Evolutionary conservation across 768 basidiomycete species (phyloP).

Genomic region (Suillus luteus): DNA sequence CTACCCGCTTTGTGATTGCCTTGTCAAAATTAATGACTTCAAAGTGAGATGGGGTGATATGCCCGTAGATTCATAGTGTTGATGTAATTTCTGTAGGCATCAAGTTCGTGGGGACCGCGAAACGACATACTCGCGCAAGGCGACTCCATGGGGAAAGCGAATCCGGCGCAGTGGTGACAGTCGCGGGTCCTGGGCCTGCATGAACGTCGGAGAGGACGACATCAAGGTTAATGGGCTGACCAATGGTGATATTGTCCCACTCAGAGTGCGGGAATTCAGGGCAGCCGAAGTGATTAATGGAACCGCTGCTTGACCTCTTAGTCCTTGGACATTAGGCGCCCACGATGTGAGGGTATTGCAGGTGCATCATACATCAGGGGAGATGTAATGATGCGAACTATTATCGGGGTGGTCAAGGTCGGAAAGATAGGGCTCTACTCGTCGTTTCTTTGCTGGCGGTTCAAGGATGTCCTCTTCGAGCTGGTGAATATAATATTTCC

Average conservation of each 20-base stretch:
- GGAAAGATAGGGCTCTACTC: not conserved
- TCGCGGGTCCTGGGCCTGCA: not conserved
- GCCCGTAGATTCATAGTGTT: slow-evolving; percentile 22
- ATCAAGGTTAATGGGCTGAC: slow-evolving; percentile 17
- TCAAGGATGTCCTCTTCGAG: slow-evolving; percentile 5
- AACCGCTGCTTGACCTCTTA: slow-evolving; percentile 3
- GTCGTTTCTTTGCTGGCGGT: not conserved
- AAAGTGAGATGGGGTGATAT: slow-evolving; percentile 10
- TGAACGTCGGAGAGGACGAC: slow-evolving; percentile 12
- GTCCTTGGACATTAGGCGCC: not conserved
- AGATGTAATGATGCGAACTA: too few relatives aligned
- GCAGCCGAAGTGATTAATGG: not conserved
- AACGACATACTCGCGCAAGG: slow-evolving; percentile 19
- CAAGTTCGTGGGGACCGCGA: slow-evolving; percentile 33
- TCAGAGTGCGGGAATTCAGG: slow-evolving; percentile 28
- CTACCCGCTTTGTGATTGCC: slow-evolving; percentile 29
- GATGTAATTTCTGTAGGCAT: slow-evolving; percentile 30
- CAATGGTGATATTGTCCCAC: slow-evolving; percentile 27
- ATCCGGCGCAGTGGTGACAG: slow-evolving; percentile 21
- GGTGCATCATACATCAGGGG: not conserved
- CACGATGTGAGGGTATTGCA: not conserved
- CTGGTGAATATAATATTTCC: not conserved
- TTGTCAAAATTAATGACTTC: slow-evolving; percentile 35
- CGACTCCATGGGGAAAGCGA: slow-evolving; percentile 30
- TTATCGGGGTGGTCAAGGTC: not conserved